phyloP scores from a whole-genome alignment of 2,329 filamentous ascomycete species.

The Sphaceloma murrayae region DNA sequence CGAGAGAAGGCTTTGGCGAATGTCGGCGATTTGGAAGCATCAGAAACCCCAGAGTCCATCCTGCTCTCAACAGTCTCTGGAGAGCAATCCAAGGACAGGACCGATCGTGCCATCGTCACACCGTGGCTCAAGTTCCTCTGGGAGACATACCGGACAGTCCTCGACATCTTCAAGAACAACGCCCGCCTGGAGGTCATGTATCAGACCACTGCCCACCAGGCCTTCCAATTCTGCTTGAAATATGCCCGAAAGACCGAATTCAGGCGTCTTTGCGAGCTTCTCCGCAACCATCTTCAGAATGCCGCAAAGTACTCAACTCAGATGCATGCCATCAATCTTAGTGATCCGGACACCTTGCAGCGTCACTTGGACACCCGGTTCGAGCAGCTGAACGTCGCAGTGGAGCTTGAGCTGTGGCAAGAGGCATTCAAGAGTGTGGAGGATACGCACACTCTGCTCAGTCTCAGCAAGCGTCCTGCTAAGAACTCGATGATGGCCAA shows the following conservation, averaged over 20 bases:
- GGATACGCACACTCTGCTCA: slow-evolving; percentile 95
- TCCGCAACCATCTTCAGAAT: slow-evolving; percentile 97
- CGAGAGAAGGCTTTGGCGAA: slow-evolving; percentile 61
- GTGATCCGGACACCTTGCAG: slow-evolving; percentile 92
- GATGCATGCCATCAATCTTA: slow-evolving; percentile 99
- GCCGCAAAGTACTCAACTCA: slow-evolving; percentile 97
- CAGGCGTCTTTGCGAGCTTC: slow-evolving; percentile 91
- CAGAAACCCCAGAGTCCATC: slow-evolving; percentile 95
- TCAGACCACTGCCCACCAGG: slow-evolving; percentile 94
- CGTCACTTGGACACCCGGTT: slow-evolving; percentile 96
- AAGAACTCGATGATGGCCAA: slow-evolving; percentile 99
- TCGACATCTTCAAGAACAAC: slow-evolving; percentile 99
- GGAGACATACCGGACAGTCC: slow-evolving; percentile 97
- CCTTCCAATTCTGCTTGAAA: slow-evolving; percentile 97
- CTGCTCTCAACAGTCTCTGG: slow-evolving; percentile 95
- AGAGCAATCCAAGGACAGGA: slow-evolving; percentile 93
- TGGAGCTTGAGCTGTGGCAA: slow-evolving; percentile 97
- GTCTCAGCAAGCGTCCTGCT: slow-evolving; percentile 91
- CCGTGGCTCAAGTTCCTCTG: slow-evolving; percentile 99
- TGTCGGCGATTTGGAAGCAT: slow-evolving; percentile 91
- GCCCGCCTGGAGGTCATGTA: slow-evolving; percentile 95
- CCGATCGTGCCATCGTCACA: slow-evolving; percentile 94
- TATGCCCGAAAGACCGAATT: slow-evolving; percentile 99
- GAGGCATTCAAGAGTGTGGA: slow-evolving; percentile 99
- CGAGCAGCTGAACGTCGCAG: slow-evolving; percentile 94